These are phyloP conservation scores for Oryza glaberrima DNA, from an alignment of 176 grass and related monocot species.

Conservation along the genomic window DNA sequence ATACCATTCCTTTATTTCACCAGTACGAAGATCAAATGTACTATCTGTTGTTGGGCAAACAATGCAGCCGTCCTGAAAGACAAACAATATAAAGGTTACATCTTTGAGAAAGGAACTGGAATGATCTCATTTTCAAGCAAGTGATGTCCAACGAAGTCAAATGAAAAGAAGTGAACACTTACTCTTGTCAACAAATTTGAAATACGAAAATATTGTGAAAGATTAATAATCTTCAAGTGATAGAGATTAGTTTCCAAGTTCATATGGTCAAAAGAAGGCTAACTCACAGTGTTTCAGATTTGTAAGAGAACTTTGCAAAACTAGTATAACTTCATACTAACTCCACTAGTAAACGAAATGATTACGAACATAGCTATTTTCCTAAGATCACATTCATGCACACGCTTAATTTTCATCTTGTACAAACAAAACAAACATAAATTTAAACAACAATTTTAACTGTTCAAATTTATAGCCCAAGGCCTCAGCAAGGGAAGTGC, in stretches of 20 bases:
- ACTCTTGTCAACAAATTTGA: background rate
- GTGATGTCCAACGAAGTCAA: background rate
- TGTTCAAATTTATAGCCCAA: too few species aligned
- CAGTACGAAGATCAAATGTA: conserved; percentile 88
- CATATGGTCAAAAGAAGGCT: background rate
- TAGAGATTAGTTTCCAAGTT: background rate
- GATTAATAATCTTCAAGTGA: background rate
- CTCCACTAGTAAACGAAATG: too few species aligned
- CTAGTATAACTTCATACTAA: too few species aligned
- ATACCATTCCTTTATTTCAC: conserved; percentile 96
- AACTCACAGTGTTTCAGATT: background rate
- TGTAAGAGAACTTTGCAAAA: too few species aligned
- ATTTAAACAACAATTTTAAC: too few species aligned
- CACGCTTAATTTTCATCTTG: too few species aligned
- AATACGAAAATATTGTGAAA: background rate
- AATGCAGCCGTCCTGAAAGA: conserved; percentile 87
- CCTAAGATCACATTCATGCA: too few species aligned
- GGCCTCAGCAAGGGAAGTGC: too few species aligned
- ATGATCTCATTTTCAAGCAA: background rate
- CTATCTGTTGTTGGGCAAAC: conserved; percentile 96
- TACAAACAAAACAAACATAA: too few species aligned
- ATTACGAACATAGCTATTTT: too few species aligned
- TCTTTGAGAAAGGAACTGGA: background rate
- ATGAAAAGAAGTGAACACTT: background rate
- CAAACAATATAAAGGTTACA: conserved; percentile 10